Evolutionary conservation across 257 asterid species (phyloP).

Genomic region (Sherardia arvensis): DNA sequence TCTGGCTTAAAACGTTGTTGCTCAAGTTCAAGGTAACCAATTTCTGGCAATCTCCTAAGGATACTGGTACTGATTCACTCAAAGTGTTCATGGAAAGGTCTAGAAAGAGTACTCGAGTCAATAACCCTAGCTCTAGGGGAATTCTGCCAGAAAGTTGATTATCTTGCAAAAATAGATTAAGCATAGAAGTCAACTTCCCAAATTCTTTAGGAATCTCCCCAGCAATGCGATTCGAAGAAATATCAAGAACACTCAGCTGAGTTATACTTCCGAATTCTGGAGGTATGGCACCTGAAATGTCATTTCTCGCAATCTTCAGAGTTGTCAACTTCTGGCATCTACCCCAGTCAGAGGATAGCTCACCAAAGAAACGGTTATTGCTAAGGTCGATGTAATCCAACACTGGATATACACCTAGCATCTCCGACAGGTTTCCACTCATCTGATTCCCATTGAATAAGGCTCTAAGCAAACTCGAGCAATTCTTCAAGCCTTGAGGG

Average conservation of each 20-base stretch:
- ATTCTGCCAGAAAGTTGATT: constrained; percentile 24
- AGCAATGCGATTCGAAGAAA: constrained; percentile 22
- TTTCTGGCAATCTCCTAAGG: constrained; percentile 21
- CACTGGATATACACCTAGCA: constrained; percentile 27
- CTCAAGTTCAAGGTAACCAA: constrained; percentile 22
- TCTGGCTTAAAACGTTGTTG: constrained; percentile 16
- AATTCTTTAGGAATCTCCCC: constrained; percentile 28
- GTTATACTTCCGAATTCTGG: constrained; percentile 15
- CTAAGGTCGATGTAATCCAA: constrained; percentile 28
- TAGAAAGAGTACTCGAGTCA: constrained; percentile 13
- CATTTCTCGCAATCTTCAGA: constrained; percentile 23
- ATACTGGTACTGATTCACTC: constrained; percentile 22
- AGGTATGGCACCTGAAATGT: constrained; percentile 27
- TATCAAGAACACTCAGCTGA: constrained; percentile 20
- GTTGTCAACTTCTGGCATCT: constrained; percentile 14
- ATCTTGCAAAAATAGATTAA: constrained; percentile 15
- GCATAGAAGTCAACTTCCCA: constrained; percentile 16
- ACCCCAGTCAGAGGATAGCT: constrained; percentile 28
- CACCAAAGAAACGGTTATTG: constrained; percentile 22
- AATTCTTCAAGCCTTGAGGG: constrained; percentile 29
- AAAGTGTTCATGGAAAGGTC: constrained; percentile 23
- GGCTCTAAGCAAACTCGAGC: constrained; percentile 21
- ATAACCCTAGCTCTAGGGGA: constrained; percentile 16
- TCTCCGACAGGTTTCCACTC: constrained; percentile 26
- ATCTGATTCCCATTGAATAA: constrained; percentile 21